Evolutionary conservation across 345 rosid species (phyloP), one percentile per base, ranked within the genome.

Genomic region (Arabidopsis suecica): DNA sequence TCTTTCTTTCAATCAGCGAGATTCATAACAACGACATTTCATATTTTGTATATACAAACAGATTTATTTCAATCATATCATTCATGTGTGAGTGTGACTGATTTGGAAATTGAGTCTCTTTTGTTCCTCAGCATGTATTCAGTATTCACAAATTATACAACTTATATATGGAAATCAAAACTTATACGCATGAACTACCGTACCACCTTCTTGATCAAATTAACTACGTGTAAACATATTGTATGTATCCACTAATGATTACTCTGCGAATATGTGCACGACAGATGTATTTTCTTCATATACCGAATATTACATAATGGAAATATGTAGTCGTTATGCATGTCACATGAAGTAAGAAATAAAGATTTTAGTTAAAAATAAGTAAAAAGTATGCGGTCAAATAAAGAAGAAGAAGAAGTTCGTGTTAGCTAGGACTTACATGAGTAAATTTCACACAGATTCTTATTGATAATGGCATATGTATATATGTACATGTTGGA

Each of bases 1-100:
- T 76, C 64, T 69, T 45, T 70, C 59, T 23, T 55, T 37, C 71
- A 62, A 60, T 69, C 65, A 69, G 13, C 70, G 75, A 62, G 80
- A 76, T 62, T 44, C n/a, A 76, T 28, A 54, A 76, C 75, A 69
- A 62, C 5, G 80, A 76, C 80, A 20, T 76, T 23, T 62, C 75
- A 69, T 69, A 62, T 16, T 49, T 64, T 74, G 1, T 42, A 44
- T 61, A 69, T 11, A 44, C 2, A 75, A 47, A 47, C 2, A 60
- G 62, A 50, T n/a, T 50, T 50, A 32, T 75, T 68, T 68, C 60
- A 54, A 55, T 54, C 65, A 76, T 44, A 36, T 76, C 79, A 76
- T 62, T 69, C 79, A 76, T 62, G 74, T 42, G 41, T 42, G 63
- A 68, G 6, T 51, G 51, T 62, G 75, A 76, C 71, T 9, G 69